Evolutionary conservation across 2,329 filamentous ascomycete species (phyloP).

Genomic region (Graphium sp.): DNA sequence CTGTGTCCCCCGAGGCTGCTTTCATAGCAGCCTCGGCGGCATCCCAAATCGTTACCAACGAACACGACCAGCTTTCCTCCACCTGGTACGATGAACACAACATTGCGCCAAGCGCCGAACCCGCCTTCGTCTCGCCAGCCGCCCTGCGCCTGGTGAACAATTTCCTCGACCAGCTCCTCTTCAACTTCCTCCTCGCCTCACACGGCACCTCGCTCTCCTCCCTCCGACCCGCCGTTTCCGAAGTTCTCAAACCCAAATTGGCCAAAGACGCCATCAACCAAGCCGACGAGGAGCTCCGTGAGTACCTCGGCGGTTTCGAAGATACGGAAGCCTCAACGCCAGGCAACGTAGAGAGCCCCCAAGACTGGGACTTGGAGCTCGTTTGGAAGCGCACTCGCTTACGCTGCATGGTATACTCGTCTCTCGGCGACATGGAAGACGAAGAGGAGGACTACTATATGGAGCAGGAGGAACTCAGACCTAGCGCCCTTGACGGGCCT

Average conservation of each 20-base stretch:
- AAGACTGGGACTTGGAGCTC: constrained; percentile 74
- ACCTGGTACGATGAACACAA: constrained; percentile 54
- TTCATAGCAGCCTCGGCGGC: constrained; percentile 83
- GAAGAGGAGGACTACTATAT: constrained; percentile 88
- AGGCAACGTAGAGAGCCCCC: constrained; percentile 25
- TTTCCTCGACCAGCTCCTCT: constrained; percentile 87
- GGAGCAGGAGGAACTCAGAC: constrained; percentile 57
- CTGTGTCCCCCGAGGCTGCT: constrained; percentile 59
- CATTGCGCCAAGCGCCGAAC: constrained; percentile 46
- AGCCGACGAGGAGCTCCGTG: constrained; percentile 72
- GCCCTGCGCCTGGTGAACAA: constrained; percentile 71
- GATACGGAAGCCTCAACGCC: constrained; percentile 52
- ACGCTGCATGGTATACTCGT: constrained; percentile 96
- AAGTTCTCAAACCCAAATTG: constrained; percentile 78
- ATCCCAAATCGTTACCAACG: constrained; percentile 79
- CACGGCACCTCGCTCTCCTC: constrained; percentile 60
- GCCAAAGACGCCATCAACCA: constrained; percentile 70
- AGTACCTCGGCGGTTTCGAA: constrained; percentile 67
- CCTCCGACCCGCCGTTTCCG: constrained; percentile 66
- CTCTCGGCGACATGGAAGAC: constrained; percentile 91
- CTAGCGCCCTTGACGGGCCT: constrained; percentile 35
- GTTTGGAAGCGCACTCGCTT: constrained; percentile 88
- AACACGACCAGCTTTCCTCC: constrained; percentile 60
- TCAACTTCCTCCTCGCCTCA: constrained; percentile 69
- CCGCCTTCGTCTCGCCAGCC: constrained; percentile 53